These are phyloP conservation scores for Mycena sp. DNA, from an alignment of 1,284 basidiomycete species.

Conservation along the genomic window DNA sequence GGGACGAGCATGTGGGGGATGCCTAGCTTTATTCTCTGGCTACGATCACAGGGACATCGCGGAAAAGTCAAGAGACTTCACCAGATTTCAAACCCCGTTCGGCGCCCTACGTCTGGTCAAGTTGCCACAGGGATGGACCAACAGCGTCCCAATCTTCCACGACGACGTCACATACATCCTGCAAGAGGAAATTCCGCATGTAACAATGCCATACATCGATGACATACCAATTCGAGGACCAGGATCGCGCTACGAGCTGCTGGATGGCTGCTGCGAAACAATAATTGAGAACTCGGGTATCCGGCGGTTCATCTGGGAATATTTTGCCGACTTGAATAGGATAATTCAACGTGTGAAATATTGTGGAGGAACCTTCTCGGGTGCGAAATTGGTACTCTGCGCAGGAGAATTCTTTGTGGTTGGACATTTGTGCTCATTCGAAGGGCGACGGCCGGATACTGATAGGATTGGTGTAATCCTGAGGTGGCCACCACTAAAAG, in stretches of 20 bases:
- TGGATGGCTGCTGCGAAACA: constrained; percentile 32
- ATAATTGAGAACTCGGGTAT: constrained; percentile 35
- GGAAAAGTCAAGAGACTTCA: constrained; percentile 34
- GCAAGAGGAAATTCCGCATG: constrained; percentile 35
- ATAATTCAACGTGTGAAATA: too few relatives aligned
- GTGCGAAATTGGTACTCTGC: constrained; percentile 36
- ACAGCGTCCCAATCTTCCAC: constrained; percentile 42
- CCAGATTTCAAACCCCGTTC: constrained; percentile 38
- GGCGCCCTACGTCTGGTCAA: constrained; percentile 34
- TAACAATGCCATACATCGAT: constrained; percentile 37
- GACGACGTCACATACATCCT: constrained; percentile 40
- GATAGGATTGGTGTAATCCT: constrained; percentile 31
- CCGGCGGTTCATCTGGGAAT: constrained; percentile 35
- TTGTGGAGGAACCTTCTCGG: constrained; percentile 29
- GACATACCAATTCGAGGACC: constrained; percentile 38
- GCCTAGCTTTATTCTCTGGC: constrained; percentile 36
- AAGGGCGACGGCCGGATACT: constrained; percentile 37
- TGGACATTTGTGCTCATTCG: constrained; percentile 38
- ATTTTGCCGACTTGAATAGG: too few relatives aligned
- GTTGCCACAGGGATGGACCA: constrained; percentile 44
- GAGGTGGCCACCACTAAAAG: constrained; percentile 32
- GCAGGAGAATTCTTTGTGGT: constrained; percentile 32
- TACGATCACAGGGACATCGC: constrained; percentile 35
- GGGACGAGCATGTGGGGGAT: constrained; percentile 30
- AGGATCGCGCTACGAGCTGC: too few relatives aligned